phyloP scores from a whole-genome alignment of 441 rosid genomes.

The Pelargonium citronellum region DNA sequence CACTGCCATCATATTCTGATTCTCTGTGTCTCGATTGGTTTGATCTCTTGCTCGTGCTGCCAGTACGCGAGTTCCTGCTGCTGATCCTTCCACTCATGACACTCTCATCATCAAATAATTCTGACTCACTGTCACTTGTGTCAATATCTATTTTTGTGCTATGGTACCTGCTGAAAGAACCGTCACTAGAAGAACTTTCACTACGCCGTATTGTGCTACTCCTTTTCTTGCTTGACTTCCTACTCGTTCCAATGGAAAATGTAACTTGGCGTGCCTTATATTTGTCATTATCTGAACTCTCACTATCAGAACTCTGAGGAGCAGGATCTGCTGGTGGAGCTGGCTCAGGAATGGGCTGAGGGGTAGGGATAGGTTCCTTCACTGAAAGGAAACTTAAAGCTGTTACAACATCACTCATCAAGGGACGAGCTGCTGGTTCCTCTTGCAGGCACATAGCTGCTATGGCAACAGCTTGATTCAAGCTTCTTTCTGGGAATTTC shows the following conservation, averaged over 20 bases:
- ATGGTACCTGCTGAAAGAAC: conserved; percentile 15
- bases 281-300: conserved; percentile 6
- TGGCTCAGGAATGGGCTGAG: conserved; percentile 26
- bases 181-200: conserved; percentile 12
- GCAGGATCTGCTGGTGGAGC: conserved; percentile 27
- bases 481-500: conserved; percentile 54
- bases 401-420: conserved; percentile 74
- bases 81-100: neutral
- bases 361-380: conserved; percentile 18
- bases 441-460: conserved; percentile 96
- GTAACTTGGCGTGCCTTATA: conserved; percentile 9
- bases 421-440: conserved; percentile 71
- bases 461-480: conserved; percentile 88
- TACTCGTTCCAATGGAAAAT: neutral
- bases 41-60: conserved; percentile 23
- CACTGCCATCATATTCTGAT: neutral
- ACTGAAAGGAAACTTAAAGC: conserved; percentile 65
- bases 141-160: neutral
- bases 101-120: neutral
- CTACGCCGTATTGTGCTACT: conserved; percentile 1
- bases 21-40: neutral
- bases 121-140: neutral
- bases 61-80: neutral
- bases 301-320: conserved; percentile 4
- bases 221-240: neutral